Conservation (phyloP, 2,329 filamentous ascomycete species). For the Fusarium coicis region DNA sequence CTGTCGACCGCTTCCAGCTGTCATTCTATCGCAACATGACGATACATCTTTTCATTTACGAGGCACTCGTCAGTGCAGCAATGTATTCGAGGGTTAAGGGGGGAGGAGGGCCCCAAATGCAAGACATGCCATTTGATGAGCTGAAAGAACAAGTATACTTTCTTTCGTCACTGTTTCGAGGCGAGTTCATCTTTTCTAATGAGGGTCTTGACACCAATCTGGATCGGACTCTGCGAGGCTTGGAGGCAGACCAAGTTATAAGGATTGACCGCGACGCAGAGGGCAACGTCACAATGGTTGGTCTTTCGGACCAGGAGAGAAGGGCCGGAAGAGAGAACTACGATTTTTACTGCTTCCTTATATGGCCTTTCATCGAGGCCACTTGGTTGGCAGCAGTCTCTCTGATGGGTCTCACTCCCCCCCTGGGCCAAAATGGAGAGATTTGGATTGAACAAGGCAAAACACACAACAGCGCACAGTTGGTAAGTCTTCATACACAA, state of each 20-base stretch:
- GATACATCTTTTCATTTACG: conserved; percentile 95
- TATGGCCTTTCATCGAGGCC: conserved; percentile 98
- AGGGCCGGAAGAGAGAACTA: conserved; percentile 89
- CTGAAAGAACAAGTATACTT: conserved; percentile 86
- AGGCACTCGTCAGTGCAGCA: conserved; percentile 87
- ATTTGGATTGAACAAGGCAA: conserved; percentile 82
- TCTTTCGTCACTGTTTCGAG: conserved; percentile 91
- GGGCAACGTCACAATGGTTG: conserved; percentile 71
- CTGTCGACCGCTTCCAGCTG: conserved; percentile 94
- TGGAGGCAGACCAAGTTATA: conserved; percentile 84
- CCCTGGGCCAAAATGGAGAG: conserved; percentile 66
- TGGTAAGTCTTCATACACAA: conserved; percentile 61
- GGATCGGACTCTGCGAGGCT: conserved; percentile 78
- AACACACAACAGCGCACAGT: conserved; percentile 82
- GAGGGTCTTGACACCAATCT: conserved; percentile 85
- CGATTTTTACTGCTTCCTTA: conserved; percentile 98
- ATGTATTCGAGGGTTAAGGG: conserved; percentile 93
- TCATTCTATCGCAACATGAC: conserved; percentile 99
- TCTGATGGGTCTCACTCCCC: conserved; percentile 86
- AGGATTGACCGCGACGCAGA: conserved; percentile 68
- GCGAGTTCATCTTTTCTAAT: conserved; percentile 95
- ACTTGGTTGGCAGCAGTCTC: conserved; percentile 92
- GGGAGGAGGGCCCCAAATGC: conserved; percentile 84
- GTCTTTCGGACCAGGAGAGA: conserved; percentile 80
- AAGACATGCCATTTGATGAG: conserved; percentile 80